Conservation (phyloP, 2,329 filamentous ascomycete species). For the Aureobasidium sp. region DNA sequence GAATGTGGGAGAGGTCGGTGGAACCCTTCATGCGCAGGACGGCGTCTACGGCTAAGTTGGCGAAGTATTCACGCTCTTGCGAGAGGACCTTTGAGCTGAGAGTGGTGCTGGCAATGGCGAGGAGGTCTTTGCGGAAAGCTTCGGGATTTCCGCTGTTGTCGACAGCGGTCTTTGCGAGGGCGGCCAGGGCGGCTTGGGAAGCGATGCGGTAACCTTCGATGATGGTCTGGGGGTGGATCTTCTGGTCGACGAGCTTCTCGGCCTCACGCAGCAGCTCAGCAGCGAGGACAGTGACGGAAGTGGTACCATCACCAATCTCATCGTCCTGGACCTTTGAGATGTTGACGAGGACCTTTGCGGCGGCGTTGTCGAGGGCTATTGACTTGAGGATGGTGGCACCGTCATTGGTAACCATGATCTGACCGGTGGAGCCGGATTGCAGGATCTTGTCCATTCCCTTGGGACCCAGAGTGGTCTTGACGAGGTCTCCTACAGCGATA, state of each 20-base stretch:
- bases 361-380: conserved; percentile 96
- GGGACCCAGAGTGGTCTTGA: conserved; percentile 93
- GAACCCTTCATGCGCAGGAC: conserved; percentile 84
- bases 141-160: conserved; percentile 79
- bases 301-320: conserved; percentile 96
- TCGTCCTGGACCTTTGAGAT: conserved; percentile 99
- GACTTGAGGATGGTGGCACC: conserved; percentile 97
- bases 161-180: conserved; percentile 74
- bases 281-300: conserved; percentile 91
- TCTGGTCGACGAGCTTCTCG: conserved; percentile 94
- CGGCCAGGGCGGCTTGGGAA: conserved; percentile 75
- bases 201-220: conserved; percentile 99
- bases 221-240: conserved; percentile 98
- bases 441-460: conserved; percentile 99
- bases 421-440: conserved; percentile 88
- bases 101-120: conserved; percentile 87
- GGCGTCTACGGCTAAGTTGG: conserved; percentile 81
- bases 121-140: conserved; percentile 80
- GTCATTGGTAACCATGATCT: conserved; percentile 98
- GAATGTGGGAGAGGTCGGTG: conserved; percentile 92
- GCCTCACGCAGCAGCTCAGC: conserved; percentile 93
- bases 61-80: conserved; percentile 88
- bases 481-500: conserved; percentile 93
- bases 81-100: conserved; percentile 94
- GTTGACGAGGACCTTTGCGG: conserved; percentile 96